Evolutionary conservation across 2,329 filamentous ascomycete genomes (phyloP).

Genomic region (Penicillium freii): DNA sequence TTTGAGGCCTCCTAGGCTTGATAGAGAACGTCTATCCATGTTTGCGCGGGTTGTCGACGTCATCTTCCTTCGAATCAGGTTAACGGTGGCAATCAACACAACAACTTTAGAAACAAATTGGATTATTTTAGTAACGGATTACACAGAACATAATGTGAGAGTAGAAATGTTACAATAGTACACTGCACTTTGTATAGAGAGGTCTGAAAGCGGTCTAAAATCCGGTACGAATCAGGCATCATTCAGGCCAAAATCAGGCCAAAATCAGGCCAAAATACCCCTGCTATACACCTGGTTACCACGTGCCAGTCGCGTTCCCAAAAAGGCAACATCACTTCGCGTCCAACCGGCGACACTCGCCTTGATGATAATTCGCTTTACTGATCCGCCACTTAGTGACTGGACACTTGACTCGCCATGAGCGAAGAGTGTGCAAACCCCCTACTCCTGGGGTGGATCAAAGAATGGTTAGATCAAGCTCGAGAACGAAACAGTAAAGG

Average conservation of each 20-base stretch:
- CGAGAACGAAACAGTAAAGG: conserved; percentile 69
- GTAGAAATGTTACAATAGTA: not conserved
- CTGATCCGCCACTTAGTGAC: not conserved
- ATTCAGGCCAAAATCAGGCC: too few relatives aligned
- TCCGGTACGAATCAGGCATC: too few relatives aligned
- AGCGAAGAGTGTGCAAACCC: conserved; percentile 62
- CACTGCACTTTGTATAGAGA: too few relatives aligned
- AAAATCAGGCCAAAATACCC: too few relatives aligned
- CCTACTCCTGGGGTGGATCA: conserved; percentile 68
- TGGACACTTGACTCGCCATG: conserved; percentile 23
- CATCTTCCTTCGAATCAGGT: conserved; percentile 2
- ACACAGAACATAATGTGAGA: not conserved
- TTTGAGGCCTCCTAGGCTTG: not conserved
- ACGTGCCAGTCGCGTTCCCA: conserved; percentile 16
- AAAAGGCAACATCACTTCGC: conserved; percentile 20
- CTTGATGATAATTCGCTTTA: not conserved
- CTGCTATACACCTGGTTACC: not conserved
- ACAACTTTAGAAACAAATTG: not conserved
- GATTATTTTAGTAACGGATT: not conserved
- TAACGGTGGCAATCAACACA: not conserved
- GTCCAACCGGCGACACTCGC: conserved; percentile 2
- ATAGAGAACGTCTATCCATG: not conserved
- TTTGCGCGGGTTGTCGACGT: not conserved
- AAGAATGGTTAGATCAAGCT: conserved; percentile 72
- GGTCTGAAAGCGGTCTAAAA: too few relatives aligned